phyloP scores from a whole-genome alignment of 305 asterid genomes.

The Fraxinus floribunda region DNA sequence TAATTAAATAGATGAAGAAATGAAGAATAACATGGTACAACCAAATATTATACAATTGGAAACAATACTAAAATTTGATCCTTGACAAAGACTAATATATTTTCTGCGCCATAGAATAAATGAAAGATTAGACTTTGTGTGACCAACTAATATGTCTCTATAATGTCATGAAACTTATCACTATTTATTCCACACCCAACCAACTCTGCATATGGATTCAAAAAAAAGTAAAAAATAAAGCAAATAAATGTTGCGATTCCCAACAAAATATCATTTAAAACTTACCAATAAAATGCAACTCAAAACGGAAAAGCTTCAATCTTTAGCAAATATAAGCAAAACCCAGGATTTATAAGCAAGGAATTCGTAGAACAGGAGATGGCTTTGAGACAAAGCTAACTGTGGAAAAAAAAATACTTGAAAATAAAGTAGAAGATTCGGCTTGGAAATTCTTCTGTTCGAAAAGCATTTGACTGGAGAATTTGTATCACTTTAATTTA shows the following conservation, averaged over 20 bases:
- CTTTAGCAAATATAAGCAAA: slow-evolving; percentile 15
- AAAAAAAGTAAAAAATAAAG: not conserved
- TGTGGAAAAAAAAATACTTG: slow-evolving; percentile 4
- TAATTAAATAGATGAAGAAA: not conserved
- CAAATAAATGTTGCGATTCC: not conserved
- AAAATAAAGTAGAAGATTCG: slow-evolving; percentile 12
- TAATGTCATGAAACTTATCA: not conserved
- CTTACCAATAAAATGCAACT: not conserved
- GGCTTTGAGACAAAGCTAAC: slow-evolving; percentile 37
- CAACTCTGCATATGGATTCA: slow-evolving; percentile 8
- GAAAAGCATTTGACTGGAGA: slow-evolving; percentile 20
- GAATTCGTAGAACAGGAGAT: slow-evolving; percentile 24
- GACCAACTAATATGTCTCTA: slow-evolving; percentile 7
- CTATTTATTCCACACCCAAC: slow-evolving; percentile 25
- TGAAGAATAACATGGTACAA: not conserved
- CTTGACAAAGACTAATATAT: not conserved
- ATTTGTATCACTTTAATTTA: not conserved
- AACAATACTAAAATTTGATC: not conserved
- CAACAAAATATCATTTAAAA: not conserved
- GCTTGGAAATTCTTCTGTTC: slow-evolving; percentile 25
- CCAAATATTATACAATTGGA: slow-evolving; percentile 18
- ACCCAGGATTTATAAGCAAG: slow-evolving; percentile 19
- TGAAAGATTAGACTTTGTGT: not conserved
- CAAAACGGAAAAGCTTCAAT: slow-evolving; percentile 5
- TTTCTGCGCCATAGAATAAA: not conserved